Conservation (phyloP, 768 basidiomycete genomes). For the Mrakia gelida region DNA sequence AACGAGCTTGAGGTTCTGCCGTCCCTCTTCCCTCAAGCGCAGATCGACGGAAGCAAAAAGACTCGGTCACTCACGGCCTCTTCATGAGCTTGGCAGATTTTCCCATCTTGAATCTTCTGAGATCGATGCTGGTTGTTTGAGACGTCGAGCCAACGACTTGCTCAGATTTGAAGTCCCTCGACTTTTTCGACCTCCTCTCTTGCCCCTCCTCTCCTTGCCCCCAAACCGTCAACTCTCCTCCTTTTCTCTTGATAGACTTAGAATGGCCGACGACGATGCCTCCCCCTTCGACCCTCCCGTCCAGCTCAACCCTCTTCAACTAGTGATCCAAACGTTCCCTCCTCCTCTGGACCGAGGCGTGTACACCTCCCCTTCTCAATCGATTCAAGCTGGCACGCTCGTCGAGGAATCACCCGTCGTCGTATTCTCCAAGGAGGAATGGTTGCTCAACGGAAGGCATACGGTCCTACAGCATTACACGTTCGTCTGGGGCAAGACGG, state of each 20-base stretch:
- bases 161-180: not conserved
- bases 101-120: not conserved
- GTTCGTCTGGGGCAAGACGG: slow-evolving; percentile 66
- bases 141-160: not conserved
- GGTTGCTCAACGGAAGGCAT: slow-evolving; percentile 57
- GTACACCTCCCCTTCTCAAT: slow-evolving; percentile 48
- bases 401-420: slow-evolving; percentile 82
- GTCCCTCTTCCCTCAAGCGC: not conserved
- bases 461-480: slow-evolving; percentile 71
- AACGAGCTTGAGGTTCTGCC: not conserved
- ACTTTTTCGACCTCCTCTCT: not conserved
- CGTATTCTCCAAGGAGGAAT: slow-evolving; percentile 68
- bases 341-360: slow-evolving; percentile 41
- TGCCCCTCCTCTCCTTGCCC: not conserved
- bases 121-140: not conserved
- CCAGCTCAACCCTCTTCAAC: slow-evolving; percentile 23
- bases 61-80: not conserved
- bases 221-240: not conserved
- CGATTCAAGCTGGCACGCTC: slow-evolving; percentile 59
- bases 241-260: no score
- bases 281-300: not conserved
- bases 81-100: slow-evolving; percentile 17
- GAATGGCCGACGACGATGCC: not conserved
- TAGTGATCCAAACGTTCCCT: slow-evolving; percentile 20
- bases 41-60: not conserved